Percentiles rank a stretch among this genome's conserved stretches.
Conservation (phyloP, 139 green algal species). For the Picochlorum sp. region DNA sequence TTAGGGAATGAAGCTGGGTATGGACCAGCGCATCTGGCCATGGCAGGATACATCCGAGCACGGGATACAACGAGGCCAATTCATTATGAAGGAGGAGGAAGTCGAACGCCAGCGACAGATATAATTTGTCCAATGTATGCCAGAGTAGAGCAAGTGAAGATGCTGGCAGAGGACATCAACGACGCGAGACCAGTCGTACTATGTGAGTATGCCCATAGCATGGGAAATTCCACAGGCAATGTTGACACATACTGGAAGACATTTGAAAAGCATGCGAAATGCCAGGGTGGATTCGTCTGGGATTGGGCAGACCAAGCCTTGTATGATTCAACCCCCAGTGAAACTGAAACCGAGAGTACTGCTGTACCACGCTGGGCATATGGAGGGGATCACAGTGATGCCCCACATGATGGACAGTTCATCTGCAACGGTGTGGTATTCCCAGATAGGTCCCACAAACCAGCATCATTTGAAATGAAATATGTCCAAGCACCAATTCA, state of each 20-base stretch:
- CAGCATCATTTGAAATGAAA: constrained; percentile 52
- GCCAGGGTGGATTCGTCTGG: constrained; percentile 96
- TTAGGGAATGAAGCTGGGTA: constrained; percentile 91
- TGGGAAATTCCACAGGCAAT: constrained; percentile 96
- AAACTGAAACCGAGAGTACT: neutral
- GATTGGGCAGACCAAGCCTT: constrained; percentile 95
- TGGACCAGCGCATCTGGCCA: constrained; percentile 60
- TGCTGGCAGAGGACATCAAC: constrained; percentile 13
- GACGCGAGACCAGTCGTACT: constrained; percentile 78
- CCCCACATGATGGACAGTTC: constrained; percentile 80
- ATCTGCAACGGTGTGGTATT: constrained; percentile 91
- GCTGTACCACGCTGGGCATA: constrained; percentile 66
- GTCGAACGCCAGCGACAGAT: constrained; percentile 76
- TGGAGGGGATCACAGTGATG: constrained; percentile 90
- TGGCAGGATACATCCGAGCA: constrained; percentile 43
- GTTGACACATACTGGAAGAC: constrained; percentile 81
- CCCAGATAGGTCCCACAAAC: constrained; percentile 68
- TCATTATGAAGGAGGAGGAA: constrained; percentile 72
- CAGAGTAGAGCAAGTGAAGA: constrained; percentile 42
- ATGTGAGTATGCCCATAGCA: constrained; percentile 94
- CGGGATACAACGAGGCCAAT: constrained; percentile 46
- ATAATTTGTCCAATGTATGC: constrained; percentile 97
- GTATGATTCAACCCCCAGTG: constrained; percentile 4
- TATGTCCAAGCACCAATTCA: constrained; percentile 29
- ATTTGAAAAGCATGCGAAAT: constrained; percentile 50